These are phyloP conservation scores for Colletotrichum sansevieriae DNA, from an alignment of 2,329 filamentous ascomycete species.

Conservation along the genomic window DNA sequence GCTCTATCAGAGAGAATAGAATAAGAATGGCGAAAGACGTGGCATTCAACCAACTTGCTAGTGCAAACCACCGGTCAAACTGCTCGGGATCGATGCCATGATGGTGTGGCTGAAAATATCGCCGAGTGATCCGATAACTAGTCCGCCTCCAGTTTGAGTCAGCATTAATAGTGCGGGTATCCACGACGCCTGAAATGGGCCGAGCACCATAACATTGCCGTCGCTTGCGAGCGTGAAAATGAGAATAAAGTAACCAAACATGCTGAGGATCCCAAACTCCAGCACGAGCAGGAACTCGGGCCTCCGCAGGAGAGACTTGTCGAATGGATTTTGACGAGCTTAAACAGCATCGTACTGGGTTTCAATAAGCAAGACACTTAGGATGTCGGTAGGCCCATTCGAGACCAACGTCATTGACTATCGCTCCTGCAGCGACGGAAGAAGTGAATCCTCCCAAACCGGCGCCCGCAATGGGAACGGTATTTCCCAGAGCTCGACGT, in stretches of 20 bases:
- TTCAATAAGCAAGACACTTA: not conserved
- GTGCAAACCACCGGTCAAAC: too few species aligned
- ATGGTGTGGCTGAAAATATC: too few species aligned
- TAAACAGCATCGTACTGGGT: not conserved
- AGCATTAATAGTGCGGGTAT: too few species aligned
- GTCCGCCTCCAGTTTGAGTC: too few species aligned
- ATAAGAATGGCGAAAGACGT: too few species aligned
- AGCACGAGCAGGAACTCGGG: not conserved
- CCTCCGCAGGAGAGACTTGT: not conserved
- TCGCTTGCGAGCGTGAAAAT: not conserved
- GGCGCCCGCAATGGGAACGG: constrained; percentile 55
- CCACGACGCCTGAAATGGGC: too few species aligned
- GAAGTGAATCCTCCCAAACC: not conserved
- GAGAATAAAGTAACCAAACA: not conserved
- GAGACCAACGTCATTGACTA: not conserved
- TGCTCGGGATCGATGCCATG: too few species aligned
- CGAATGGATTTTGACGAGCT: not conserved
- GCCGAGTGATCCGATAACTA: too few species aligned
- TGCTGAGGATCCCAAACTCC: not conserved
- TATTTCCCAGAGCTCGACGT: constrained; percentile 76
- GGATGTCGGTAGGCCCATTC: not conserved
- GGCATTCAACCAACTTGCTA: too few species aligned
- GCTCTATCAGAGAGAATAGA: too few species aligned
- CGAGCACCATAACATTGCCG: too few species aligned
- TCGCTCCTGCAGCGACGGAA: not conserved